Base-by-base conservation (phyloP, 345 rosid species). In the Ceriops decandra region DNA sequence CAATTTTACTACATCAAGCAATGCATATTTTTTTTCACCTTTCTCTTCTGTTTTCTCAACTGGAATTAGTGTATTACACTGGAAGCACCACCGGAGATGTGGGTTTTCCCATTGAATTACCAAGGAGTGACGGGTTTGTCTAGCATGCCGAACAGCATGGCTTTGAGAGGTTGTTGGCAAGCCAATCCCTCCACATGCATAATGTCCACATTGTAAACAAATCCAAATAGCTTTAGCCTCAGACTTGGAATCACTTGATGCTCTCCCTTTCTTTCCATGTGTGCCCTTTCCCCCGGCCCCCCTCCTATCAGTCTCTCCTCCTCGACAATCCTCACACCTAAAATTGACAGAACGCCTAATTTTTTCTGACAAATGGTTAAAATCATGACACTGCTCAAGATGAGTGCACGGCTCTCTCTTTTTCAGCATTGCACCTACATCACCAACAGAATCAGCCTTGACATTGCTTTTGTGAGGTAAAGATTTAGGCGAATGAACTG, bases 161-260 rank as follows among this genome's bases (percentile, higher is more conserved):
- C 87, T 82, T 62, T 89, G 93, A 57, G 89, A 47, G 64, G 85
- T 82, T 57, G 87, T 87, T 19, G 99, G 99, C 47, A 92, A 81
- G 27, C 98, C 98, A 78, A 87, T 82, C 60, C 96, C 97, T 32
- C 90, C 98, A 82, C 99, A 95, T 8, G 84, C 82, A 82, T 68
- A 89, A 81, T 86, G 91, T 59, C 96, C 98, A 79, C 99, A 95
- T 56, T 82, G 86, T 86, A 95, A 87, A 75, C 99, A 95, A 76
- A 92, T 76, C 99, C 99, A 95, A 51, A 86, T 81, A 57, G 92
- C 95, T 76, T 84, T 90, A 0, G 76, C 75, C 42, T 87, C 82
- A 5, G 87, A 76, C 68, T 87, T 91, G 16, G 88, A 74, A 31
- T 83, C 88, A 46, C 52, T 62, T 17, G 79, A 81, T 66, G 81